Evolutionary conservation across 2,329 filamentous ascomycete genomes (phyloP).

Genomic region (Pseudogymnoascus sp.): DNA sequence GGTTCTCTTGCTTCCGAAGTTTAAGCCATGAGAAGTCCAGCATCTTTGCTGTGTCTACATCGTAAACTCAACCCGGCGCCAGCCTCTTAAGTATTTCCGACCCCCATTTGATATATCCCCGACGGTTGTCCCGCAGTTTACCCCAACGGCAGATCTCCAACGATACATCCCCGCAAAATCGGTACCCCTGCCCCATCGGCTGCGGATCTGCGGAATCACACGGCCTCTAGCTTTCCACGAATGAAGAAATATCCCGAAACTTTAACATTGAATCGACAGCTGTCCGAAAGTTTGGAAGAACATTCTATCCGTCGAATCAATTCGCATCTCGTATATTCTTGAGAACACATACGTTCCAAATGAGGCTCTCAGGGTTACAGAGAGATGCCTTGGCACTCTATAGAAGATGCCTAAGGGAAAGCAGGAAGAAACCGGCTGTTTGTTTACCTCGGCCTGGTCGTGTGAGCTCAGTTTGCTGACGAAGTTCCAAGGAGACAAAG

Average conservation of each 20-base stretch:
- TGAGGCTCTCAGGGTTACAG: conserved; percentile 78
- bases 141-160: conserved; percentile 9
- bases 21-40: conserved; percentile 7
- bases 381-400: conserved; percentile 83
- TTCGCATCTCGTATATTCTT: background rate
- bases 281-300: background rate
- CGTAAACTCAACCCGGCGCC: conserved; percentile 1
- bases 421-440: conserved; percentile 73
- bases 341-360: conserved; percentile 19
- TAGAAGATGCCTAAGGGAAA: conserved; percentile 74
- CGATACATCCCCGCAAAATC: background rate
- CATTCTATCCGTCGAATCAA: conserved; percentile 9
- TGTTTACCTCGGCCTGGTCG: conserved; percentile 23
- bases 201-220: conserved; percentile 3
- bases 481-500: conserved; percentile 43
- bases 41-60: background rate
- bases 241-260: conserved; percentile 6
- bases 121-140: background rate
- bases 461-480: conserved; percentile 13
- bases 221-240: conserved; percentile 10
- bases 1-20: background rate
- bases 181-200: conserved; percentile 1
- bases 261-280: background rate
- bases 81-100: conserved; percentile 9
- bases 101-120: conserved; percentile 2